phyloP scores from a whole-genome alignment of 2,329 filamentous ascomycete species.

The Pseudogymnoascus sp. region DNA sequence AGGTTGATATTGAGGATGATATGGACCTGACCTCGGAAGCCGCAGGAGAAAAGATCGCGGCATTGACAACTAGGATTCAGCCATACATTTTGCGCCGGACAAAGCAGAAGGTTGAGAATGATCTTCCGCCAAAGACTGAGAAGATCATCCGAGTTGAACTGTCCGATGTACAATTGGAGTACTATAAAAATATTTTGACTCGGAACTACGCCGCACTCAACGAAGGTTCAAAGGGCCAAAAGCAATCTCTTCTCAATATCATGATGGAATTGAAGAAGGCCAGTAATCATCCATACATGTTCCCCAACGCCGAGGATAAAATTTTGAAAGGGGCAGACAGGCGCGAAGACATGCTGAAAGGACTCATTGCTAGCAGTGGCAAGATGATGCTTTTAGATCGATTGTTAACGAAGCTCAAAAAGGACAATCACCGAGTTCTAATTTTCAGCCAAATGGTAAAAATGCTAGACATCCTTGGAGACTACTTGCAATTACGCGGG shows the following conservation, averaged over 20 bases:
- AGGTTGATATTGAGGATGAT: conserved; percentile 83
- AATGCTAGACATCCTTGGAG: conserved; percentile 92
- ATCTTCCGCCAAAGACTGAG: conserved; percentile 92
- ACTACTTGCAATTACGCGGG: conserved; percentile 87
- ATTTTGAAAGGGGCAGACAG: conserved; percentile 73
- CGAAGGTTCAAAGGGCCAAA: conserved; percentile 81
- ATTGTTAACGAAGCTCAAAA: conserved; percentile 86
- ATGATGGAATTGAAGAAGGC: conserved; percentile 99
- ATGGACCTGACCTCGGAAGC: conserved; percentile 75
- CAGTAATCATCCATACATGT: conserved; percentile 98
- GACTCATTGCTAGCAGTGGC: conserved; percentile 90
- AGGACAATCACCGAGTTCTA: conserved; percentile 87
- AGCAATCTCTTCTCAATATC: conserved; percentile 91
- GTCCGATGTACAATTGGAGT: conserved; percentile 91
- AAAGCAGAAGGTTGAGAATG: conserved; percentile 95
- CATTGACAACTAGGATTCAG: conserved; percentile 78
- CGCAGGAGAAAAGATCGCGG: conserved; percentile 78
- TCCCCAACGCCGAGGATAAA: conserved; percentile 84
- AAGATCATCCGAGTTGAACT: conserved; percentile 98
- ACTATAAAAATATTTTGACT: conserved; percentile 98
- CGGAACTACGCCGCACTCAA: conserved; percentile 93
- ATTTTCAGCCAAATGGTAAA: conserved; percentile 99
- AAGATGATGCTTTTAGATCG: conserved; percentile 99
- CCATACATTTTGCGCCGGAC: conserved; percentile 93
- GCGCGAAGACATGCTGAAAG: conserved; percentile 85